Percentiles rank a stretch among this genome's conserved stretches.
These are phyloP conservation scores for Ogataea siamensis DNA, from an alignment of 805 yeast genomes.

Conservation along the genomic window DNA sequence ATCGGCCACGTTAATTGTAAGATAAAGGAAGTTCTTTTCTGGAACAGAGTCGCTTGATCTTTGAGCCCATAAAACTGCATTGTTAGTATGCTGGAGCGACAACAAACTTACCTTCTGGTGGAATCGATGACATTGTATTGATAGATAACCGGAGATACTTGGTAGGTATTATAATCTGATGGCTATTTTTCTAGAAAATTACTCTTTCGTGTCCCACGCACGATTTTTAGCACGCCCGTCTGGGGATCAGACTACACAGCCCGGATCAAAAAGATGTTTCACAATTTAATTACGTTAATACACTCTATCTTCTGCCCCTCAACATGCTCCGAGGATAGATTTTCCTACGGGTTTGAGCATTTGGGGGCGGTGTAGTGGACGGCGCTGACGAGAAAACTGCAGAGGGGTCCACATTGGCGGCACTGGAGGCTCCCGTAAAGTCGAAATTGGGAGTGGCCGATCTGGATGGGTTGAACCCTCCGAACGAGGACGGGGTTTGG, in stretches of 20 bases:
- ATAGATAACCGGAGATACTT: background rate
- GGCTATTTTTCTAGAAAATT: constrained; percentile 6
- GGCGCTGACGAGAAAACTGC: constrained; percentile 27
- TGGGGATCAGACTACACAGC: constrained; percentile 6
- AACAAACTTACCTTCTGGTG: constrained; percentile 34
- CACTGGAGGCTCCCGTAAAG: constrained; percentile 30
- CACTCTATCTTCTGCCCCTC: constrained; percentile 20
- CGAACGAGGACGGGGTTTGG: constrained; percentile 12
- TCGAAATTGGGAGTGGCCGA: constrained; percentile 34
- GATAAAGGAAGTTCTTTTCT: constrained; percentile 68
- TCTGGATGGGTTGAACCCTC: constrained; percentile 25
- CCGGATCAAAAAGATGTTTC: constrained; percentile 8
- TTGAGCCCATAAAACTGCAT: constrained; percentile 88
- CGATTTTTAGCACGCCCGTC: too few species aligned
- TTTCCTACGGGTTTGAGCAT: constrained; percentile 19
- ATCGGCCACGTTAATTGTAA: constrained; percentile 75
- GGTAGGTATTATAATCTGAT: background rate
- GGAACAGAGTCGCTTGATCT: constrained; percentile 77
- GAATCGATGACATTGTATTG: constrained; percentile 24
- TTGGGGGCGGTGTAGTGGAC: constrained; percentile 23
- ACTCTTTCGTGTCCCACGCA: background rate
- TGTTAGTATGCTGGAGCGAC: background rate
- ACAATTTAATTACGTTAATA: constrained; percentile 7
- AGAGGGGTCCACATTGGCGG: constrained; percentile 28
- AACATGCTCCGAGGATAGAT: constrained; percentile 22